These are phyloP conservation scores for Pseudogymnoascus sp. DNA, from an alignment of 2,329 filamentous ascomycete species.

Conservation along the genomic window DNA sequence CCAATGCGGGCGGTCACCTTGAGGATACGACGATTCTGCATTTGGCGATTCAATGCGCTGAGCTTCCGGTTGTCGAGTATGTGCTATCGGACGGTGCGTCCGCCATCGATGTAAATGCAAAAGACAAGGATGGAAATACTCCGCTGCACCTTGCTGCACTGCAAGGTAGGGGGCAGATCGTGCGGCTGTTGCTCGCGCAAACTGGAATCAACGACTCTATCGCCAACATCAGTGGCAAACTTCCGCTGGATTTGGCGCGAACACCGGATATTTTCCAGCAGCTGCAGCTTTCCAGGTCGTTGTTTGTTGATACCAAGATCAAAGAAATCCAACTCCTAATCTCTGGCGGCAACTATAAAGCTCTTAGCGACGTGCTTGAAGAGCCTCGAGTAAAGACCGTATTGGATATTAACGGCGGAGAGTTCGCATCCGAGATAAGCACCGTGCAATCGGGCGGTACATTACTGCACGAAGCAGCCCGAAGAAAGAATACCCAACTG, in stretches of 20 bases:
- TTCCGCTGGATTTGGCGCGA: constrained; percentile 79
- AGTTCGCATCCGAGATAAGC: constrained; percentile 71
- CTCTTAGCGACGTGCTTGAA: constrained; percentile 69
- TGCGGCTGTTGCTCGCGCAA: constrained; percentile 75
- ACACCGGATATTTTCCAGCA: constrained; percentile 95
- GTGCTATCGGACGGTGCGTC: constrained; percentile 68
- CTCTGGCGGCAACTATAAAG: constrained; percentile 62
- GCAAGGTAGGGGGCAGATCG: constrained; percentile 71
- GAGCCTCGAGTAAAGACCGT: constrained; percentile 79
- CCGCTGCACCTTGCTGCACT: constrained; percentile 80
- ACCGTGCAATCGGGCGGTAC: constrained; percentile 83
- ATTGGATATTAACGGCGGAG: constrained; percentile 85
- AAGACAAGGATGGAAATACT: constrained; percentile 90
- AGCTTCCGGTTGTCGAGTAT: constrained; percentile 85
- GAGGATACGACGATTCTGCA: constrained; percentile 89
- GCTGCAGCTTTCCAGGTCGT: constrained; percentile 78
- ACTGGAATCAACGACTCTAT: constrained; percentile 81
- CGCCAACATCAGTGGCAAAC: constrained; percentile 74
- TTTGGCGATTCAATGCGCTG: constrained; percentile 90
- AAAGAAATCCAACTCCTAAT: constrained; percentile 78
- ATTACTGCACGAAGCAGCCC: constrained; percentile 84
- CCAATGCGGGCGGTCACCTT: constrained; percentile 34
- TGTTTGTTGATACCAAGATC: constrained; percentile 82
- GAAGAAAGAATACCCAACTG: constrained; percentile 75
- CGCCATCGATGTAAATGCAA: constrained; percentile 73